A percentile compares a stretch with the other conserved stretches of the same genome.
phyloP scores from a whole-genome alignment of 208 protist species.

The Porcisia deanei region DNA sequence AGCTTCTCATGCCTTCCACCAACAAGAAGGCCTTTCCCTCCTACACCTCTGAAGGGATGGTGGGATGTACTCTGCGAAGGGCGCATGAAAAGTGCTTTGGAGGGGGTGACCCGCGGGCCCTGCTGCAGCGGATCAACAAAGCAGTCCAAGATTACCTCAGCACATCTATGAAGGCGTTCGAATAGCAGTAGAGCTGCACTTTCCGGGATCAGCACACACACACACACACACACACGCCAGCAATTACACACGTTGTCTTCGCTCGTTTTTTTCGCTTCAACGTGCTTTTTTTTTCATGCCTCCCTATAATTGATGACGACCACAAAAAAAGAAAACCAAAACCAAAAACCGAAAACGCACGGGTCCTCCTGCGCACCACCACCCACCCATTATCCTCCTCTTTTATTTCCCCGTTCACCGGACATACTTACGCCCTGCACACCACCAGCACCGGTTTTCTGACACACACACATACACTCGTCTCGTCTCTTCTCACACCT shows the following conservation, averaged over 20 bases:
- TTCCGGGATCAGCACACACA: background rate
- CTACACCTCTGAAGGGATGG: constrained; percentile 45
- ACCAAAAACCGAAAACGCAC: no score
- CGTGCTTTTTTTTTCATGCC: no score
- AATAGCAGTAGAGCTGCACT: constrained; percentile 13
- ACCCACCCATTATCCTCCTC: no score
- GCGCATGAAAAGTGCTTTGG: constrained; percentile 41
- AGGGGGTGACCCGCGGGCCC: constrained; percentile 32
- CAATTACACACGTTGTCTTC: background rate
- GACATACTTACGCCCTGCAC: no score
- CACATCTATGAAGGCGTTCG: constrained; percentile 12
- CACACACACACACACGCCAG: background rate
- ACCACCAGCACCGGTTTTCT: no score
- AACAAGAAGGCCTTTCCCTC: constrained; percentile 45
- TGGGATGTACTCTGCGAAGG: constrained; percentile 42
- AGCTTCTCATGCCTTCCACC: constrained; percentile 43
- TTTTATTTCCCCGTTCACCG: no score
- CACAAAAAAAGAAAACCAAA: no score
- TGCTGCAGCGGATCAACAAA: constrained; percentile 36
- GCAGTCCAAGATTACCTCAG: constrained; percentile 41
- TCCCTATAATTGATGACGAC: no score
- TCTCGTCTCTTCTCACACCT: no score
- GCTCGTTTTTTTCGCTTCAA: no score
- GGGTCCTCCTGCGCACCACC: no score
- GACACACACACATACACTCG: no score